These are phyloP conservation scores for Berberis vulgaris DNA, from an alignment of 164 flowering plant genomes.

Conservation along the genomic window DNA sequence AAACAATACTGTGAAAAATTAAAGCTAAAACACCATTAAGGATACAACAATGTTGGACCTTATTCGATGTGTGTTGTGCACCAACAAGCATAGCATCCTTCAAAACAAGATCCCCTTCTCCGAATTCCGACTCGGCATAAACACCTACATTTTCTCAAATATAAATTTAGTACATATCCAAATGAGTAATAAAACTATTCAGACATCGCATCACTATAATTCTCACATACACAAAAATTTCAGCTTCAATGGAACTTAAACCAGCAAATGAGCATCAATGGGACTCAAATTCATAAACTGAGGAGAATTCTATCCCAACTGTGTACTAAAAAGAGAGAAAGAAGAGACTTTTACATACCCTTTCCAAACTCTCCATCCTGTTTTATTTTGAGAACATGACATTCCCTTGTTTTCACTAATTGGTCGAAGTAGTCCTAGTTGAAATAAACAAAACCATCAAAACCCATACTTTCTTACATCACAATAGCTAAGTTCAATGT, in stretches of 20 bases:
- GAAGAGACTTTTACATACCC: constrained; percentile 24
- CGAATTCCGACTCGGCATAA: constrained; percentile 49
- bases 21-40: no score
- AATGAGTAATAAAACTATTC: no score
- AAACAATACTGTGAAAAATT: no score
- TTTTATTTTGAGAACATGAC: constrained; percentile 43
- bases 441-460: not conserved
- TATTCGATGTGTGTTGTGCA: constrained; percentile 75
- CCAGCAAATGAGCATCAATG: no score
- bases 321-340: not conserved
- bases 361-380: constrained; percentile 53
- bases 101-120: constrained; percentile 69
- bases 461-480: no score
- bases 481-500: no score
- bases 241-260: not conserved
- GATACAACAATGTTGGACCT: constrained; percentile 29
- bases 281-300: no score
- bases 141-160: constrained; percentile 40
- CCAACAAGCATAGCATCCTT: constrained; percentile 90
- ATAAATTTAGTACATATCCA: not conserved
- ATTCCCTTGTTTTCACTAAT: constrained; percentile 38
- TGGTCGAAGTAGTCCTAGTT: constrained; percentile 64
- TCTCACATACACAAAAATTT: not conserved
- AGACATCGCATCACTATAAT: not conserved
- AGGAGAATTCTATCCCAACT: no score